A percentile compares a stretch with the other conserved stretches of the same genome.
Conservation (phyloP, 108 stramenopile genomes). For the Skeletonema marinoi region DNA sequence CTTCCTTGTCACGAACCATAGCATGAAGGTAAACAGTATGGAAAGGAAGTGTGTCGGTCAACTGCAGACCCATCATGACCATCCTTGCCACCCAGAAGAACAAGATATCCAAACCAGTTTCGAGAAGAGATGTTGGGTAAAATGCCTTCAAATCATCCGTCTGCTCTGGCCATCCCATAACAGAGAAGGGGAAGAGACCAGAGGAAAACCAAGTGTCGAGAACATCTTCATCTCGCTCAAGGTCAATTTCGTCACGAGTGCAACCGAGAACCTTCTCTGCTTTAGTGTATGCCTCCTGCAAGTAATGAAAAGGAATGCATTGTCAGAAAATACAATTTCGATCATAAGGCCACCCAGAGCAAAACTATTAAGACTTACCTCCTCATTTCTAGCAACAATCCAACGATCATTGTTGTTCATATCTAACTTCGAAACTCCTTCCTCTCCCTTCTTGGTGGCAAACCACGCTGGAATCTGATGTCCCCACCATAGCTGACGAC, state of each 20-base stretch:
- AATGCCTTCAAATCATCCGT: conserved; percentile 96
- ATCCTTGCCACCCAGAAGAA: conserved; percentile 99
- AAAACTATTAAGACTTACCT: conserved; percentile 36
- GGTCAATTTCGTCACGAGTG: conserved; percentile 69
- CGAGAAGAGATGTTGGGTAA: conserved; percentile 98
- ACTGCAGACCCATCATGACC: conserved; percentile 99
- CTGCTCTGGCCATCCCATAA: conserved; percentile 97
- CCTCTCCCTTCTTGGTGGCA: conserved; percentile 82
- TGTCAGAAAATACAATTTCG: neutral
- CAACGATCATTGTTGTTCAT: conserved; percentile 92
- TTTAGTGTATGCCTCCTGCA: conserved; percentile 79
- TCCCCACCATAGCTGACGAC: conserved; percentile 99
- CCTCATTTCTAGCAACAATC: conserved; percentile 94
- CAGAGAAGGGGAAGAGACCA: conserved; percentile 99
- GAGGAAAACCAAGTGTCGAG: conserved; percentile 99
- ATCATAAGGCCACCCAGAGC: neutral
- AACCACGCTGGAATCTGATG: conserved; percentile 99
- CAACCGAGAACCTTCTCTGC: conserved; percentile 86
- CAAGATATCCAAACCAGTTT: conserved; percentile 98
- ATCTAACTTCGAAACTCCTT: conserved; percentile 69
- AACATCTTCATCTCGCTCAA: conserved; percentile 97
- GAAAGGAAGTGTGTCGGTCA: conserved; percentile 96
- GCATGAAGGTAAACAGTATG: conserved; percentile 98
- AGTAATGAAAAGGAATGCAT: neutral
- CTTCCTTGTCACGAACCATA: conserved; percentile 99